A percentile compares a stretch with the other conserved stretches of the same genome.
Conservation (phyloP, 2,329 filamentous ascomycete genomes). For the Fusarium miscanthi region DNA sequence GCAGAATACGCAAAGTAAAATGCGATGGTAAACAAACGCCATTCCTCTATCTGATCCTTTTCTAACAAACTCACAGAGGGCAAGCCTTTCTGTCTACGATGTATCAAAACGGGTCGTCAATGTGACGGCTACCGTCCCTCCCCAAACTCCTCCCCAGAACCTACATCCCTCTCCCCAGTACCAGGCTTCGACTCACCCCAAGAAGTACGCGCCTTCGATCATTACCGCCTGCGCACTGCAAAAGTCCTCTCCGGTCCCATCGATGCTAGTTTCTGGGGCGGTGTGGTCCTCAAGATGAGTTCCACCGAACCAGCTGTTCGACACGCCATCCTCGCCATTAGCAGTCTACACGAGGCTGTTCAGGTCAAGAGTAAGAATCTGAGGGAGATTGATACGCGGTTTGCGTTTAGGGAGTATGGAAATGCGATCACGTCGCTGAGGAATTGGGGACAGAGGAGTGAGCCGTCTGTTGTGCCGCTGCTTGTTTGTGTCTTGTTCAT, state of each 20-base stretch:
- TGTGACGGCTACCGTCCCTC: conserved; percentile 64
- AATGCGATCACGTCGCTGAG: conserved; percentile 58
- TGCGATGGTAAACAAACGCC: conserved; percentile 16
- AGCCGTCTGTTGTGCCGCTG: conserved; percentile 49
- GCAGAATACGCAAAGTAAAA: conserved; percentile 22
- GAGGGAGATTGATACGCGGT: conserved; percentile 33
- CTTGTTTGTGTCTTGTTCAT: conserved; percentile 63
- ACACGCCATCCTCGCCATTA: conserved; percentile 62
- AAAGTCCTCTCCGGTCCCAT: conserved; percentile 57
- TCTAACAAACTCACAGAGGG: conserved; percentile 50
- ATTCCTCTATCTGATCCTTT: accelerated
- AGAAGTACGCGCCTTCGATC: conserved; percentile 48
- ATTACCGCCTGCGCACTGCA: conserved; percentile 51
- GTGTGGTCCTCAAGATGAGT: conserved; percentile 58
- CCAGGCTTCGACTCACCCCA: conserved; percentile 36
- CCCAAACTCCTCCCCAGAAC: conserved; percentile 29
- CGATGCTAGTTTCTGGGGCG: conserved; percentile 57
- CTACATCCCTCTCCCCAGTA: conserved; percentile 23
- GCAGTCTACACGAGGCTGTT: conserved; percentile 57
- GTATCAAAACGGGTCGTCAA: conserved; percentile 64
- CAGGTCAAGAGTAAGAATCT: conserved; percentile 34
- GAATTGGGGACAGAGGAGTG: conserved; percentile 49
- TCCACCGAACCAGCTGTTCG: conserved; percentile 58
- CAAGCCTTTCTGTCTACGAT: conserved; percentile 64
- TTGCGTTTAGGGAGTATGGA: conserved; percentile 56